Evolutionary conservation across 1,284 basidiomycete species (phyloP).

Genomic region (Tilletiaria anomala): DNA sequence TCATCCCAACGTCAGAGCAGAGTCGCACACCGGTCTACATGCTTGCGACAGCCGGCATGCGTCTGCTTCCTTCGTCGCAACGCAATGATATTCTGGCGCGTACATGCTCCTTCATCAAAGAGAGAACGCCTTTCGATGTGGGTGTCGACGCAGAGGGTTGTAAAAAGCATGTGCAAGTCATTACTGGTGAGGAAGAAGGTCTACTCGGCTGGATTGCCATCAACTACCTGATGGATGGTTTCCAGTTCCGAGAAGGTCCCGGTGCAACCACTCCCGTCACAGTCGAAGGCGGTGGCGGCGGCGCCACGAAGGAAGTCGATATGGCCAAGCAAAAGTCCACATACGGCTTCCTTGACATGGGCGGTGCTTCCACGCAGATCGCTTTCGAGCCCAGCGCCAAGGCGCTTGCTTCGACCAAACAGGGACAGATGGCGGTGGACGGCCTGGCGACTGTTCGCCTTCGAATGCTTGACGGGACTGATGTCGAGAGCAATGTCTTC

Average conservation of each 20-base stretch:
- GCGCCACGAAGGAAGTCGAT: slow-evolving; percentile 16
- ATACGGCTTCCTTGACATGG: slow-evolving; percentile 98
- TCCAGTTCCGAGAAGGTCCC: too few relatives aligned
- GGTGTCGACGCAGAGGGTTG: slow-evolving; percentile 52
- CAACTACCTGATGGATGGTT: slow-evolving; percentile 98
- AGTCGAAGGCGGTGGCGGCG: too few relatives aligned
- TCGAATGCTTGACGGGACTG: slow-evolving; percentile 65
- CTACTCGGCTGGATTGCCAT: slow-evolving; percentile 94
- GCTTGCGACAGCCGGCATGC: slow-evolving; percentile 94
- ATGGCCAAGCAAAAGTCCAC: slow-evolving; percentile 52
- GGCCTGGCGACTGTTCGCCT: slow-evolving; percentile 56
- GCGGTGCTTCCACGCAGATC: slow-evolving; percentile 93
- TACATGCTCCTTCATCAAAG: slow-evolving; percentile 66
- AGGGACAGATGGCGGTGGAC: slow-evolving; percentile 5
- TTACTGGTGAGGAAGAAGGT: slow-evolving; percentile 94
- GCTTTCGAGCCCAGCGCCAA: slow-evolving; percentile 62
- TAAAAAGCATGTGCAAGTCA: slow-evolving; percentile 77
- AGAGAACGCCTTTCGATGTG: slow-evolving; percentile 54
- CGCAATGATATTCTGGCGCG: slow-evolving; percentile 59
- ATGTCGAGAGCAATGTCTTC: slow-evolving; percentile 81
- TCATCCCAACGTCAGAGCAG: slow-evolving; percentile 72
- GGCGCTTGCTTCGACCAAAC: slow-evolving; percentile 46
- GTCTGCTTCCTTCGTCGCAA: slow-evolving; percentile 57
- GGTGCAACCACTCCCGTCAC: not conserved
- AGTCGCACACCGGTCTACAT: slow-evolving; percentile 77